Evolutionary conservation across 2,329 filamentous ascomycete species (phyloP).

Genomic region (Penicillium sp.): DNA sequence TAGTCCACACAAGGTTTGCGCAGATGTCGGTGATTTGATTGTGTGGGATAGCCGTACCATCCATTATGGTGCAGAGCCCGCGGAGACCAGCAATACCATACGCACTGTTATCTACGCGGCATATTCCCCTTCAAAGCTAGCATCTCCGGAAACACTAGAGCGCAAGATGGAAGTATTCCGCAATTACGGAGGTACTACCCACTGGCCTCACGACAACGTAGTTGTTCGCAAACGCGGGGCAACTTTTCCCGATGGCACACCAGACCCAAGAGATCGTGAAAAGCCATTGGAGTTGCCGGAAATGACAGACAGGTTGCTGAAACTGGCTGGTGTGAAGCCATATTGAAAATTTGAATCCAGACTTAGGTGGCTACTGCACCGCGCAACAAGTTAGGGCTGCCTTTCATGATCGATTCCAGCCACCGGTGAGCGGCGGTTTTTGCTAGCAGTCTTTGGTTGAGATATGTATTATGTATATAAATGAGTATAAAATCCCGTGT

Average conservation of each 20-base stretch:
- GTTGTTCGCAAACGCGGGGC: conserved; percentile 19
- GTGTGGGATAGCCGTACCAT: conserved; percentile 36
- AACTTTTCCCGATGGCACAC: conserved; percentile 20
- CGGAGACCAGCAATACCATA: background rate
- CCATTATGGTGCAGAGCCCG: background rate
- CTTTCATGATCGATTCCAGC: no score
- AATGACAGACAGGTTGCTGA: conserved; percentile 25
- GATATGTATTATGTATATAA: no score
- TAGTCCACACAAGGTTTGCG: conserved; percentile 32
- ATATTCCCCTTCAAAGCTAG: conserved; percentile 7
- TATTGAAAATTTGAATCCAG: no score
- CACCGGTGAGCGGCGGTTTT: no score
- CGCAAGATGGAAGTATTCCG: conserved; percentile 25
- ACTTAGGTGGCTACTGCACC: no score
- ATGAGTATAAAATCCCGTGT: no score
- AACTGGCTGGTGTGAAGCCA: conserved; percentile 24
- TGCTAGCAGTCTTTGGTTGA: no score
- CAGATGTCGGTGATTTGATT: conserved; percentile 43
- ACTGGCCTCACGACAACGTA: conserved; percentile 35
- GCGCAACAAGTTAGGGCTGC: no score
- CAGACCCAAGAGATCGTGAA: conserved; percentile 28
- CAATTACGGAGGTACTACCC: conserved; percentile 20
- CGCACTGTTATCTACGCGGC: background rate
- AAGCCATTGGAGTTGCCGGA: conserved; percentile 32
- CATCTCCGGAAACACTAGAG: conserved; percentile 21